phyloP scores from a whole-genome alignment of 1,284 basidiomycete genomes.

The Coniferiporia sulphurascens region DNA sequence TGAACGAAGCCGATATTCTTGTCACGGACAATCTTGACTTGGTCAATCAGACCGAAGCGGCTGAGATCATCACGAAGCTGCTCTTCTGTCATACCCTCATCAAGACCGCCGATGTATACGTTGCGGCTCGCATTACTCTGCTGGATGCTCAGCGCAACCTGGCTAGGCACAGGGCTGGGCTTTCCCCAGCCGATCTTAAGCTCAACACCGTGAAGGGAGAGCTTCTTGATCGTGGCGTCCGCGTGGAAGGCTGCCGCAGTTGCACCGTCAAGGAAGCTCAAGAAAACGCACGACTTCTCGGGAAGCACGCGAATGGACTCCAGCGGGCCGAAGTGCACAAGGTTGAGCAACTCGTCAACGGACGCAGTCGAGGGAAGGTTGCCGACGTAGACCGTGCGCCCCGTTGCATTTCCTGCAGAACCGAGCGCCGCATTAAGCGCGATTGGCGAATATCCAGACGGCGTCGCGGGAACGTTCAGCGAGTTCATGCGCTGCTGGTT shows the following conservation, averaged over 20 bases:
- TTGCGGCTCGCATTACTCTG: slow-evolving; percentile 90
- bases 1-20: slow-evolving; percentile 98
- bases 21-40: slow-evolving; percentile 96
- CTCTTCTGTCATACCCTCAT: slow-evolving; percentile 86
- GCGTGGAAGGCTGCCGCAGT: slow-evolving; percentile 94
- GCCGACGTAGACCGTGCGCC: slow-evolving; percentile 95
- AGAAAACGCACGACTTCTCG: slow-evolving; percentile 97
- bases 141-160: slow-evolving; percentile 81
- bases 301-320: slow-evolving; percentile 95
- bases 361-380: slow-evolving; percentile 95
- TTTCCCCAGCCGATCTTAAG: slow-evolving; percentile 97
- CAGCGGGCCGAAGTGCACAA: slow-evolving; percentile 96
- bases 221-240: slow-evolving; percentile 89
- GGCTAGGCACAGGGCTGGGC: slow-evolving; percentile 78
- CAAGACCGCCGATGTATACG: slow-evolving; percentile 89
- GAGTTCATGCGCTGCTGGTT: slow-evolving; percentile 57
- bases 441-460: slow-evolving; percentile 69
- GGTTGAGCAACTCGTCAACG: slow-evolving; percentile 94
- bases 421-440: slow-evolving; percentile 62
- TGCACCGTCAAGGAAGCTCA: slow-evolving; percentile 90
- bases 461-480: slow-evolving; percentile 55
- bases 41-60: slow-evolving; percentile 92
- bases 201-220: slow-evolving; percentile 86
- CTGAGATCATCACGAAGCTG: slow-evolving; percentile 81
- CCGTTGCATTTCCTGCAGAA: slow-evolving; percentile 57